Evolutionary conservation across 2,329 filamentous ascomycete species (phyloP).

Genomic region (Dothidotthia symphoricarpi): DNA sequence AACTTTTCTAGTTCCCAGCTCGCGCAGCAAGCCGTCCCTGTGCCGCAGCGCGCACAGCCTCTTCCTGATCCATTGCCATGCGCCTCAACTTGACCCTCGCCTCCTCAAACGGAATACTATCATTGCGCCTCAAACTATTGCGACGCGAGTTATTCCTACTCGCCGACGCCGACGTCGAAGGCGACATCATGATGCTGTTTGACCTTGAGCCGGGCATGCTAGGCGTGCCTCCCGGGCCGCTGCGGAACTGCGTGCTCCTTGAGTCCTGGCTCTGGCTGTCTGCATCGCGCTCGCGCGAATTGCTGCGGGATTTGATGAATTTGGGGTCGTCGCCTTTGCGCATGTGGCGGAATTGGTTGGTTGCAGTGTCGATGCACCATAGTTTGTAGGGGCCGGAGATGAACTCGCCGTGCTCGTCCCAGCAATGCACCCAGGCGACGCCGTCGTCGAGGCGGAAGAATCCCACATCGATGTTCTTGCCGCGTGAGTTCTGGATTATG

Average conservation of each 20-base stretch:
- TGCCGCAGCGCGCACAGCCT: constrained; percentile 17
- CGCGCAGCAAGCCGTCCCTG: constrained; percentile 1
- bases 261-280: constrained; percentile 32
- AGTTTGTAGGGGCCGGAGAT: constrained; percentile 52
- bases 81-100: constrained; percentile 26
- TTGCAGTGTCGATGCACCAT: constrained; percentile 48
- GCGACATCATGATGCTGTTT: constrained; percentile 27
- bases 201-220: constrained; percentile 29
- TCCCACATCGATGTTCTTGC: constrained; percentile 41
- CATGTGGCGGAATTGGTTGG: constrained; percentile 42
- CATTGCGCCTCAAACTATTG: constrained; percentile 29
- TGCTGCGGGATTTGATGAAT: constrained; percentile 26
- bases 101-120: constrained; percentile 32
- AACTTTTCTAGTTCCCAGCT: background rate
- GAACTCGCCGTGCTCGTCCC: constrained; percentile 51
- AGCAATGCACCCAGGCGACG: constrained; percentile 51
- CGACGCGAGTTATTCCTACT: constrained; percentile 28
- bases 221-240: constrained; percentile 22
- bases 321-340: constrained; percentile 40
- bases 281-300: constrained; percentile 22
- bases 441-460: constrained; percentile 54
- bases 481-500: constrained; percentile 41
- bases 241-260: constrained; percentile 27
- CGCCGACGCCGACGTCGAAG: constrained; percentile 17
- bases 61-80: constrained; percentile 31